These are phyloP conservation scores for Lasiodiplodia hormozganensis DNA, from an alignment of 2,329 filamentous ascomycete species.

Conservation along the genomic window DNA sequence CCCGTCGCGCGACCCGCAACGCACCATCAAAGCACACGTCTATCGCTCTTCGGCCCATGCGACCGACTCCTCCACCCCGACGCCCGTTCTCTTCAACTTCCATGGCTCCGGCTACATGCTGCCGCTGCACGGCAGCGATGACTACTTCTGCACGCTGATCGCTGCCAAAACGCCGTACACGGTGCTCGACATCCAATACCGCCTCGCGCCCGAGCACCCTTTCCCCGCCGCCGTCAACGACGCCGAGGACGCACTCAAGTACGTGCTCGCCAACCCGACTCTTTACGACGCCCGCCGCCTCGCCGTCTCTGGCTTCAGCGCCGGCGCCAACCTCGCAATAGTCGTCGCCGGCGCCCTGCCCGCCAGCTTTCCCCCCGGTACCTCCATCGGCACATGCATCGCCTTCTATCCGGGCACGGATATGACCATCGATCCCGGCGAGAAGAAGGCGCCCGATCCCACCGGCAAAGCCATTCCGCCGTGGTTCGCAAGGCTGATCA, in stretches of 20 bases:
- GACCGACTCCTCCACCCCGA: slow-evolving; percentile 10
- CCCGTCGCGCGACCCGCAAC: slow-evolving; percentile 34
- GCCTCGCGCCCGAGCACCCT: slow-evolving; percentile 47
- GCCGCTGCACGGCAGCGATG: slow-evolving; percentile 49
- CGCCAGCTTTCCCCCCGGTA: slow-evolving; percentile 38
- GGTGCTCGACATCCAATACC: slow-evolving; percentile 48
- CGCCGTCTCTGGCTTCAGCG: slow-evolving; percentile 49
- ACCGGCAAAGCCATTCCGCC: slow-evolving; percentile 33
- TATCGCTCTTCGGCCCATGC: slow-evolving; percentile 31
- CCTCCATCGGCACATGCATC: slow-evolving; percentile 37
- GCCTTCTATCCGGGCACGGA: slow-evolving; percentile 47
- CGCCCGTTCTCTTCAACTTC: slow-evolving; percentile 44
- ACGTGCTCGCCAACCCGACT: slow-evolving; percentile 34
- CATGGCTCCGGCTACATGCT: slow-evolving; percentile 45
- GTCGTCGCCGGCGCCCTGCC: slow-evolving; percentile 33
- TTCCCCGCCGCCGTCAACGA: slow-evolving; percentile 49
- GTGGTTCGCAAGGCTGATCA: slow-evolving; percentile 39
- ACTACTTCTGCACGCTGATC: slow-evolving; percentile 46
- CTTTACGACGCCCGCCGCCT: slow-evolving; percentile 41
- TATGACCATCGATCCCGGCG: slow-evolving; percentile 38
- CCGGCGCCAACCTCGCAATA: slow-evolving; percentile 50
- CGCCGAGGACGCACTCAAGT: slow-evolving; percentile 44
- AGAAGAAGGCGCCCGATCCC: slow-evolving; percentile 39
- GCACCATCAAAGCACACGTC: slow-evolving; percentile 35
- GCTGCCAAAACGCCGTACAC: slow-evolving; percentile 38